Percentiles rank a stretch among this genome's conserved stretches.
Evolutionary conservation across 371 early-diverging fungal species (phyloP).

Genomic region (Zopfochytrium polystomum): DNA sequence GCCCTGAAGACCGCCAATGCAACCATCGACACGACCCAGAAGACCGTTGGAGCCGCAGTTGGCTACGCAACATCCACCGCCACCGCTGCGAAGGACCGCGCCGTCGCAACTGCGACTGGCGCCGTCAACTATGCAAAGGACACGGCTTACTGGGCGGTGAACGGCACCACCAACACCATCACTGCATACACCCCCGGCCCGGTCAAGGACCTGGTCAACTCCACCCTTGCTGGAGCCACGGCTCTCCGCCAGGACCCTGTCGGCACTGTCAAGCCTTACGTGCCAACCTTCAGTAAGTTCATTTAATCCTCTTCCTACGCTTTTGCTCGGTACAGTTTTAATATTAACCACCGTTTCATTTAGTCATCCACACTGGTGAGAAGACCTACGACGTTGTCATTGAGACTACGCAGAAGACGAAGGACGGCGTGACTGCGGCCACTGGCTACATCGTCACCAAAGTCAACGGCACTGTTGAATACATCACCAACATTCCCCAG

Average conservation of each 20-base stretch:
- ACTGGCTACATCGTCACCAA: conserved; percentile 56
- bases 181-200: conserved; percentile 44
- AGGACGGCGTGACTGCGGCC: conserved; percentile 27
- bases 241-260: conserved; percentile 54
- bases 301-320: background rate
- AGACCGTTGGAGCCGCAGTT: conserved; percentile 14
- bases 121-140: conserved; percentile 21
- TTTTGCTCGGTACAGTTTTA: background rate
- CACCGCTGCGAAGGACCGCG: conserved; percentile 16
- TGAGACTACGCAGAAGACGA: conserved; percentile 20
- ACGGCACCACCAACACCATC: conserved; percentile 46
- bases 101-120: conserved; percentile 10
- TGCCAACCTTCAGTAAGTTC: conserved; percentile 36
- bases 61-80: conserved; percentile 12
- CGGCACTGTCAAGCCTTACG: conserved; percentile 57
- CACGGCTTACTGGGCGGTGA: conserved; percentile 33
- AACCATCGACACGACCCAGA: conserved; percentile 15
- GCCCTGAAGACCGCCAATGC: conserved; percentile 14
- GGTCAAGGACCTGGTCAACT: conserved; percentile 46
- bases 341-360: conserved; percentile 48
- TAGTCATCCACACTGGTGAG: conserved; percentile 56
- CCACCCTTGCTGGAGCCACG: conserved; percentile 49
- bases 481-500: conserved; percentile 54
- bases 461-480: conserved; percentile 53
- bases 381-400: conserved; percentile 42